These are phyloP conservation scores for Phytophthora citrophthora DNA, from an alignment of 352 stramenopile genomes.

Conservation along the genomic window DNA sequence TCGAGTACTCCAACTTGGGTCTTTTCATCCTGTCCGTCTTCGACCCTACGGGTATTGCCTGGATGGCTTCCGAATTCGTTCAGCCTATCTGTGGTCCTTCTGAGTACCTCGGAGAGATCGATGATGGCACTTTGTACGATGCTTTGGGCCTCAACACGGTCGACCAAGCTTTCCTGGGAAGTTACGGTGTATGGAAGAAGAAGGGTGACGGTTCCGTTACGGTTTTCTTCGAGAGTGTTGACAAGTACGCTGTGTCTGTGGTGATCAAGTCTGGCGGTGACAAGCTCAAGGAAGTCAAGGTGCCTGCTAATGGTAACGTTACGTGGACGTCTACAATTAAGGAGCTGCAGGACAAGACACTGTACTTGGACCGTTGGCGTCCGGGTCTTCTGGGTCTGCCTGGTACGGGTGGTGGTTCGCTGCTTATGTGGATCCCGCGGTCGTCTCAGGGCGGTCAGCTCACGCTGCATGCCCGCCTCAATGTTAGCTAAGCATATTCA, in stretches of 20 bases:
- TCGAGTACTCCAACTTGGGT: constrained; percentile 37
- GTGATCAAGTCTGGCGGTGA: constrained; percentile 38
- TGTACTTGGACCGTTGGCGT: constrained; percentile 31
- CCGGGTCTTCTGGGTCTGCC: constrained; percentile 7
- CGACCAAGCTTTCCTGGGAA: constrained; percentile 48
- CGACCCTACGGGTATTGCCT: constrained; percentile 55
- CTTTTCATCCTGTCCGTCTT: constrained; percentile 53
- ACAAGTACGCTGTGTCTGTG: constrained; percentile 25
- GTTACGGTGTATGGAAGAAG: constrained; percentile 51
- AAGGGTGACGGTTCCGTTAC: constrained; percentile 37
- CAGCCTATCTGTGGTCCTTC: constrained; percentile 65
- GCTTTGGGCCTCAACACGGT: constrained; percentile 49
- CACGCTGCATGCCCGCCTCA: constrained; percentile 31
- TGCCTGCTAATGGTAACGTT: constrained; percentile 18
- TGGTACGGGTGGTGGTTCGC: constrained; percentile 8
- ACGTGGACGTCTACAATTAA: constrained; percentile 30
- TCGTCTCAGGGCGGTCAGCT: constrained; percentile 36
- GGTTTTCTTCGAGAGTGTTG: constrained; percentile 33
- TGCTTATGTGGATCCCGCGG: constrained; percentile 16
- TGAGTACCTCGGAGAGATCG: constrained; percentile 52
- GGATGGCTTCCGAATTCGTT: constrained; percentile 55
- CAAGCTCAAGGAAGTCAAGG: constrained; percentile 25
- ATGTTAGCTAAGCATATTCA: constrained; percentile 34
- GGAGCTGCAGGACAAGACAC: constrained; percentile 33
- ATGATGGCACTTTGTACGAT: constrained; percentile 47